A percentile compares a stretch with the other conserved stretches of the same genome.
phyloP scores from a whole-genome alignment of 2,329 filamentous ascomycete genomes.

The Penicillium fuscoglaucum region DNA sequence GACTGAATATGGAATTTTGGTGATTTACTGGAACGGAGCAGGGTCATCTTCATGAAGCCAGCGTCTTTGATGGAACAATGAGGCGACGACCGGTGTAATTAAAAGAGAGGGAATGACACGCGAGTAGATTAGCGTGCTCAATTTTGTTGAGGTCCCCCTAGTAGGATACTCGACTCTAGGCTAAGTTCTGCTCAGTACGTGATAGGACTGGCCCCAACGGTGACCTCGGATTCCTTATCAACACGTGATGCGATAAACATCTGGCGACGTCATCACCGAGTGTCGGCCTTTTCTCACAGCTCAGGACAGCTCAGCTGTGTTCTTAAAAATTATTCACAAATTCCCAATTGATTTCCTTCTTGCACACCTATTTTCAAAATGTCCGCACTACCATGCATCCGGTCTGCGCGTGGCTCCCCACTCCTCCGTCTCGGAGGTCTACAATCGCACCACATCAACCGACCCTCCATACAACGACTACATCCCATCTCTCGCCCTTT shows the following conservation, averaged over 20 bases:
- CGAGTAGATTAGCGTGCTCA: no score
- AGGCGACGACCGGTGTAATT: no score
- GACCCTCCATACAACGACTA: background rate
- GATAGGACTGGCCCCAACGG: no score
- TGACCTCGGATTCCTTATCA: background rate
- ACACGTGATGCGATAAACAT: background rate
- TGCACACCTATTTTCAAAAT: background rate
- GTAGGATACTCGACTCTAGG: no score
- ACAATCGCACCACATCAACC: background rate
- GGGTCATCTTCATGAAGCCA: no score
- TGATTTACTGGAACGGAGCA: no score
- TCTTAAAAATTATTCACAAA: background rate
- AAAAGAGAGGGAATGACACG: no score
- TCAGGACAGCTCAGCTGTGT: background rate
- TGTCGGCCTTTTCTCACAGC: background rate
- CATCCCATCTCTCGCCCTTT: background rate
- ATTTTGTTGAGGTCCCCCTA: no score
- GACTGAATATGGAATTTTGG: no score
- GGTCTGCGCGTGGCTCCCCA: background rate
- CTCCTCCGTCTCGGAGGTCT: constrained; percentile 1
- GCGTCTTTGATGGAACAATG: no score
- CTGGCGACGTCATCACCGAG: constrained; percentile 3
- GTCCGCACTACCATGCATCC: background rate
- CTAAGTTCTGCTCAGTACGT: no score
- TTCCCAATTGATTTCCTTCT: background rate